Evolutionary conservation across 2,329 filamentous ascomycete genomes (phyloP).

Genomic region (Chaetomiaceae sp.): DNA sequence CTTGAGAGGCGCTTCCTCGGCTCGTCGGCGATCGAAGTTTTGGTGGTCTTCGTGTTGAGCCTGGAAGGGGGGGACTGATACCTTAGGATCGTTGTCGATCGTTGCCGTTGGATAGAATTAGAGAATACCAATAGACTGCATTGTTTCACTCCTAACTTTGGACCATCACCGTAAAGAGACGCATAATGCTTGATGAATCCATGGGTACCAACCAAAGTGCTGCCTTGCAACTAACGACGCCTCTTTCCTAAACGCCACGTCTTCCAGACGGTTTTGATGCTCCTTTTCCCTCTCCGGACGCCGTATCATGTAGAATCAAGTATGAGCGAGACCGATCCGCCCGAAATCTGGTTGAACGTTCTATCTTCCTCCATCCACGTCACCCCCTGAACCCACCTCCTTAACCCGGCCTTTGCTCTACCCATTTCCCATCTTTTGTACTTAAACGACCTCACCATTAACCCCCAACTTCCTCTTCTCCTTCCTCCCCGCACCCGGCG

Average conservation of each 20-base stretch:
- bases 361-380: neutral
- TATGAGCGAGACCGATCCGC: neutral
- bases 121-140: conserved; percentile 5
- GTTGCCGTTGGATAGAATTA: neutral
- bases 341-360: neutral
- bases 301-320: conserved; percentile 1
- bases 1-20: neutral
- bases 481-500: conserved; percentile 58
- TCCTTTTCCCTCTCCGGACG: neutral
- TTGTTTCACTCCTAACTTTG: neutral
- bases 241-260: conserved; percentile 4
- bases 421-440: conserved; percentile 1
- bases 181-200: neutral
- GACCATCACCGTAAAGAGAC: neutral
- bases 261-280: conserved; percentile 5
- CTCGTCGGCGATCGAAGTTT: neutral
- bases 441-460: conserved; percentile 39
- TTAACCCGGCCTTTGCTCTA: too few species aligned
- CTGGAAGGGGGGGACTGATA: neutral
- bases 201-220: neutral
- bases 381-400: neutral
- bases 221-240: neutral
- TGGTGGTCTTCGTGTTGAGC: neutral
- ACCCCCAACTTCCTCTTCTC: conserved; percentile 57
- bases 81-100: neutral